Conservation (phyloP, 2,329 filamentous ascomycete species). For the Drechslera avenae region DNA sequence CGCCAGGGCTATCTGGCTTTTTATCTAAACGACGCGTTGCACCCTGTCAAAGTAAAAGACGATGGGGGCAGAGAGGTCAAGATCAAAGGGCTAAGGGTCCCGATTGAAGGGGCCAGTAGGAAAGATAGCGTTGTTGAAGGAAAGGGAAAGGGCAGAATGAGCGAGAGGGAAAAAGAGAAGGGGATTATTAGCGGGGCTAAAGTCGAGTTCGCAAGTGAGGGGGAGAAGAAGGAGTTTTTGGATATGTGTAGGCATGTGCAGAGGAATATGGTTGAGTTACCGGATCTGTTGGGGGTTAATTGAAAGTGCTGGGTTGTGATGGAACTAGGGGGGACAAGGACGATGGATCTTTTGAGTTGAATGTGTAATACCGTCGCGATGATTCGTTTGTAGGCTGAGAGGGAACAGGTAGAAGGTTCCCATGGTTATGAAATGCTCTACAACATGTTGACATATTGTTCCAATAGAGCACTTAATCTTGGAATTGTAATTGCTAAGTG, state of each 20-base stretch:
- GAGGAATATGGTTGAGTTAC: conserved; percentile 45
- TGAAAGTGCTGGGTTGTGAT: conserved; percentile 1
- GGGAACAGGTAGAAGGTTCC: too few species aligned
- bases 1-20: conserved; percentile 52
- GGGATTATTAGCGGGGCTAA: conserved; percentile 50
- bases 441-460: too few species aligned
- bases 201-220: conserved; percentile 53
- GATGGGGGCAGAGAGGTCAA: conserved; percentile 48
- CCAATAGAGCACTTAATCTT: too few species aligned
- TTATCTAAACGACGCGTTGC: conserved; percentile 50
- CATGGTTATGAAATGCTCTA: too few species aligned
- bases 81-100: conserved; percentile 51
- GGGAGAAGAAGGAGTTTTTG: conserved; percentile 51
- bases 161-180: conserved; percentile 23
- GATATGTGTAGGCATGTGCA: conserved; percentile 47
- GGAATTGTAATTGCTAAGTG: too few species aligned
- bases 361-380: too few species aligned
- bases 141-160: conserved; percentile 9
- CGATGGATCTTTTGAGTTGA: too few species aligned
- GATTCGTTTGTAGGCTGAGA: too few species aligned
- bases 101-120: conserved; percentile 21
- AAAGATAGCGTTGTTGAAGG: conserved; percentile 23
- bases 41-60: conserved; percentile 50
- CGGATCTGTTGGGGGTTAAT: conserved; percentile 44
- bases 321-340: too few species aligned